Evolutionary conservation across 2,329 filamentous ascomycete species (phyloP).

Genomic region (Orbilia brochopaga): DNA sequence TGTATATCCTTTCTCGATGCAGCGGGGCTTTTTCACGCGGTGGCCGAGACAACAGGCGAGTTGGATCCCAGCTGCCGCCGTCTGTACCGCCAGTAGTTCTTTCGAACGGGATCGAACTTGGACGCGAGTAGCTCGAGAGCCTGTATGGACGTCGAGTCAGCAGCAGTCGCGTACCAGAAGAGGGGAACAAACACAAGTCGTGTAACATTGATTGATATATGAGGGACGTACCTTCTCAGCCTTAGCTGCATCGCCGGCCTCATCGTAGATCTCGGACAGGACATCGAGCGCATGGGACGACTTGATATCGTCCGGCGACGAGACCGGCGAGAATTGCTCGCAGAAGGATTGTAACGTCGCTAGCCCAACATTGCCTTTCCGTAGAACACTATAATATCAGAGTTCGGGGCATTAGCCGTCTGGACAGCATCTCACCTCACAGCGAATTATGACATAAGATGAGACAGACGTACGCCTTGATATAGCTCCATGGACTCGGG

Average conservation of each 20-base stretch:
- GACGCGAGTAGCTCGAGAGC: slow-evolving; percentile 76
- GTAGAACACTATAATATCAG: slow-evolving; percentile 60
- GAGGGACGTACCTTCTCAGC: slow-evolving; percentile 28
- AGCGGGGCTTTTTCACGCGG: slow-evolving; percentile 15
- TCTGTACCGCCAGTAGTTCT: slow-evolving; percentile 89
- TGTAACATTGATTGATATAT: not conserved
- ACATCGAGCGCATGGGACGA: slow-evolving; percentile 72
- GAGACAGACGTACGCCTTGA: slow-evolving; percentile 65
- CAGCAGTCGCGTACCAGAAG: not conserved
- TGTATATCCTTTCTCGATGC: not conserved
- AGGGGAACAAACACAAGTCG: slow-evolving; percentile 70
- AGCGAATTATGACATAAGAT: not conserved
- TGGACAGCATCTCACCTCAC: slow-evolving; percentile 63
- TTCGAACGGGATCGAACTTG: slow-evolving; percentile 88
- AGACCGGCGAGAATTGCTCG: slow-evolving; percentile 52
- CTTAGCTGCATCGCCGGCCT: slow-evolving; percentile 55
- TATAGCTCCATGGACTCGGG: slow-evolving; percentile 91
- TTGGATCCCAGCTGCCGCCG: slow-evolving; percentile 61
- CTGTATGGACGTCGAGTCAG: slow-evolving; percentile 33
- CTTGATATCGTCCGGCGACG: slow-evolving; percentile 52
- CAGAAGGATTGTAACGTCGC: slow-evolving; percentile 51
- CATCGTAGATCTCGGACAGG: slow-evolving; percentile 70
- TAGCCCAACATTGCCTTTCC: slow-evolving; percentile 25
- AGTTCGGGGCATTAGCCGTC: slow-evolving; percentile 60
- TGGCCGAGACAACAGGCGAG: slow-evolving; percentile 21